Base-by-base conservation (phyloP, 345 rosid species). In the Moricandia arvensis region DNA sequence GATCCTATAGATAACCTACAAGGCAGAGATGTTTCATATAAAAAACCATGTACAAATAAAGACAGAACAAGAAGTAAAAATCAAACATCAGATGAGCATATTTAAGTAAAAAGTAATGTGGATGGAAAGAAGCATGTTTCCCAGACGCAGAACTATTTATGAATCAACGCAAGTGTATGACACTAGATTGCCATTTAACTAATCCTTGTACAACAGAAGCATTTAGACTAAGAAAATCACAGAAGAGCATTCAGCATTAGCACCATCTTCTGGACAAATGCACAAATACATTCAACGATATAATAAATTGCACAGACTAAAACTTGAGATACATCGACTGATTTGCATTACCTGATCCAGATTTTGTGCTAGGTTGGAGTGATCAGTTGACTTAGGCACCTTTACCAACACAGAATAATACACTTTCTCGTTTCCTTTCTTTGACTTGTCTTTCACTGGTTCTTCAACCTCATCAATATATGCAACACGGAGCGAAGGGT, bases 401-500 rank as follows among this genome's bases (percentile, higher is more conserved):
- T 88, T 93, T 55, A 91, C 97, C 13, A 96, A 79, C 80, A 89
- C 89, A 21, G 99, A 89, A 72, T 93, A 96, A 80, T 91, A 93
- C 74, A 81, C 93, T 83, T 88, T 93, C 74, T 84, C 80, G 78
- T 88, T 89, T 58, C 81, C 82, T 79, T 83, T 92, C 76, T 86
- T 90, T 61, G 80, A 63, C 67, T 77, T 85, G 71, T 87, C 99
- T 77, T 88, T 80, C 71, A 68, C 89, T 59, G 95, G 86, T 80
- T 91, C 96, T 82, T 96, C 98, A 5, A 96, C 91, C 85, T 96
- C 99, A 68, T 96, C 99, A 74, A 96, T 93, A 76, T 93, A 96
- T 27, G 99, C 99, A 51, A 96, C 98, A 35, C 99, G 97, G 64
- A 96, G 93, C 8, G 99, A 96, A n/a, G 95, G 97, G 79, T 96